Percentiles rank a stretch among this genome's conserved stretches.
These are phyloP conservation scores for Neocatenulostroma microsporum DNA, from an alignment of 2,329 filamentous ascomycete species.

Conservation along the genomic window DNA sequence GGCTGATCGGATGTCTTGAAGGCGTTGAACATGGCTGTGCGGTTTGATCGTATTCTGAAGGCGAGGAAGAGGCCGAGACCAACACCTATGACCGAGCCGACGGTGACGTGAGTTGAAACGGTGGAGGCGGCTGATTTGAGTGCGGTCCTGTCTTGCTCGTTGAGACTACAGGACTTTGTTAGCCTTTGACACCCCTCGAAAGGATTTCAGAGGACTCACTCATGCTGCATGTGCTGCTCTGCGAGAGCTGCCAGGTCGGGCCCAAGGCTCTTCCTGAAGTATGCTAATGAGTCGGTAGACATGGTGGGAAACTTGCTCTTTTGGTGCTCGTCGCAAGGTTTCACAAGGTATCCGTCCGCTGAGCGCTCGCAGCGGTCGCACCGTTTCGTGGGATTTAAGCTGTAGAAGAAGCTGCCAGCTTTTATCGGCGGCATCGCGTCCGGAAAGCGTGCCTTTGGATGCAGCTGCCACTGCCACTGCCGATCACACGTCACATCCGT, in stretches of 20 bases:
- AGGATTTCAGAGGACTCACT: no score
- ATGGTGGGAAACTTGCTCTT: no score
- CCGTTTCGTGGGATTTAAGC: no score
- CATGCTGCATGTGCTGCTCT: slow-evolving; percentile 51
- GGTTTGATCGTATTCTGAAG: slow-evolving; percentile 48
- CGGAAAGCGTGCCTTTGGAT: no score
- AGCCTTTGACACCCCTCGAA: no score
- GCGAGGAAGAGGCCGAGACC: slow-evolving; percentile 53
- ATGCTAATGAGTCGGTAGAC: slow-evolving; percentile 42
- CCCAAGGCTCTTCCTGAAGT: slow-evolving; percentile 39
- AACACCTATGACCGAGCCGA: slow-evolving; percentile 55
- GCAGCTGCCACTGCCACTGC: no score
- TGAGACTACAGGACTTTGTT: slow-evolving; percentile 33
- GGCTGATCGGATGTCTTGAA: slow-evolving; percentile 56
- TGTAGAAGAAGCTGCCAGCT: no score
- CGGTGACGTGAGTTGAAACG: slow-evolving; percentile 47
- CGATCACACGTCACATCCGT: no score
- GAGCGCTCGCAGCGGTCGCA: no score
- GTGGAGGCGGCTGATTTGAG: slow-evolving; percentile 50
- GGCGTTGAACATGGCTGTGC: slow-evolving; percentile 53
- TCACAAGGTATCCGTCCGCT: no score
- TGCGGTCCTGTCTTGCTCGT: slow-evolving; percentile 51
- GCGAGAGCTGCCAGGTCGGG: slow-evolving; percentile 49
- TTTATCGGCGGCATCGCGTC: no score
- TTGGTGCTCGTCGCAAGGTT: not conserved